A percentile compares a stretch with the other conserved stretches of the same genome.
Evolutionary conservation across 164 flowering plant genomes (phyloP).

Genomic region (Stephania yunnanensis): DNA sequence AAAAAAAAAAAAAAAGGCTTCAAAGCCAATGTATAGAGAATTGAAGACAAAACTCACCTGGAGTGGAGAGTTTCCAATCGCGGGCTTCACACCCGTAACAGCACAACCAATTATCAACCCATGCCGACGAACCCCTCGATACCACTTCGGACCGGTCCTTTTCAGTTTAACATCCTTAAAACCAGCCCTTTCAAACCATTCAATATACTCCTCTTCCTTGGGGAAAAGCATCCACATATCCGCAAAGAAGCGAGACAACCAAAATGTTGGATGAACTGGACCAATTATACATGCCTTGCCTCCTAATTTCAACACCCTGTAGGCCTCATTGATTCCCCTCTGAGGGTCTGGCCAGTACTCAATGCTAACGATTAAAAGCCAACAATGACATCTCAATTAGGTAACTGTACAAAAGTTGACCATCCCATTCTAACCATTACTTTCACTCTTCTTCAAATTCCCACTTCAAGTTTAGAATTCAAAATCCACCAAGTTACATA

Average conservation of each 20-base stretch:
- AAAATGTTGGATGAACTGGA: conserved; percentile 80
- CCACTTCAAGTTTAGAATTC: not conserved
- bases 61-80: conserved; percentile 52
- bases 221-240: conserved; percentile 95
- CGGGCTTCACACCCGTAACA: conserved; percentile 77
- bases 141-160: conserved; percentile 90
- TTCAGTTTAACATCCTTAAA: conserved; percentile 68
- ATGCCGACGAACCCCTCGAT: conserved; percentile 87
- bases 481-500: not conserved
- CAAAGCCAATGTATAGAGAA: not conserved
- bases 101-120: conserved; percentile 92
- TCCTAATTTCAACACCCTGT: conserved; percentile 73
- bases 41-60: conserved; percentile 22
- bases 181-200: conserved; percentile 82
- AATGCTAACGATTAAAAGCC: conserved; percentile 38
- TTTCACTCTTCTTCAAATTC: not conserved
- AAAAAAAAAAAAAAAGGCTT: too few relatives aligned
- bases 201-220: conserved; percentile 84
- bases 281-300: conserved; percentile 84
- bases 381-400: conserved; percentile 6
- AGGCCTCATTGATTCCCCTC: conserved; percentile 85
- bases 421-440: not conserved
- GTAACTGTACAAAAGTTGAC: too few relatives aligned
- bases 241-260: conserved; percentile 90
- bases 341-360: conserved; percentile 98